Evolutionary conservation across 2,329 filamentous ascomycete species (phyloP).

Genomic region (Amesomyces nigricolor): DNA sequence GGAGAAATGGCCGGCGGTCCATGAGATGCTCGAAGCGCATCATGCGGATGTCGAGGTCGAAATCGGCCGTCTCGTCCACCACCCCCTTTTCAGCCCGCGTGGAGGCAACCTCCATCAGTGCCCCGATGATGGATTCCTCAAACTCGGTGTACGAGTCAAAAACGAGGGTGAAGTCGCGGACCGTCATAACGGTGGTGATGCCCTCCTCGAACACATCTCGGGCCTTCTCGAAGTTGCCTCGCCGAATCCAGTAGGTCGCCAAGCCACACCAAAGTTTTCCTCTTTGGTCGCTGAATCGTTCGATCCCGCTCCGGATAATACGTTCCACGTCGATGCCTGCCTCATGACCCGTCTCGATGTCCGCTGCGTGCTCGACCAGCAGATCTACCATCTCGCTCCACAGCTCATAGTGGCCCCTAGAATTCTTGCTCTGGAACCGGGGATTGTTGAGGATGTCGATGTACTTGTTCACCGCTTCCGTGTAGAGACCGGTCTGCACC

Average conservation of each 20-base stretch:
- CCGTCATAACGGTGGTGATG: slow-evolving; percentile 96
- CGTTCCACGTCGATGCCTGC: slow-evolving; percentile 83
- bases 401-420: slow-evolving; percentile 90
- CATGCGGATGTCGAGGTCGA: slow-evolving; percentile 94
- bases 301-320: slow-evolving; percentile 88
- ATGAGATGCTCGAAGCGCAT: slow-evolving; percentile 97
- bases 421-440: slow-evolving; percentile 84
- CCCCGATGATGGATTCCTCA: slow-evolving; percentile 89
- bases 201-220: slow-evolving; percentile 94
- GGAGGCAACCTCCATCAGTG: slow-evolving; percentile 83
- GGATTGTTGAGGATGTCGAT: slow-evolving; percentile 89
- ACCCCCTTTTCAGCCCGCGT: slow-evolving; percentile 71
- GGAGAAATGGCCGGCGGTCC: slow-evolving; percentile 89
- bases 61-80: slow-evolving; percentile 77
- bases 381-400: slow-evolving; percentile 98
- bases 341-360: slow-evolving; percentile 75
- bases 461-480: slow-evolving; percentile 85
- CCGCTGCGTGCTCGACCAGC: slow-evolving; percentile 81
- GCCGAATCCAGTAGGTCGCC: slow-evolving; percentile 93
- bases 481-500: slow-evolving; percentile 74
- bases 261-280: slow-evolving; percentile 93
- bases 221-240: slow-evolving; percentile 86
- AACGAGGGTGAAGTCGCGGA: slow-evolving; percentile 91
- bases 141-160: slow-evolving; percentile 97
- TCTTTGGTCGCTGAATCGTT: slow-evolving; percentile 85